Evolutionary conservation across 768 basidiomycete genomes (phyloP).

Genomic region (Naematelia encephala): DNA sequence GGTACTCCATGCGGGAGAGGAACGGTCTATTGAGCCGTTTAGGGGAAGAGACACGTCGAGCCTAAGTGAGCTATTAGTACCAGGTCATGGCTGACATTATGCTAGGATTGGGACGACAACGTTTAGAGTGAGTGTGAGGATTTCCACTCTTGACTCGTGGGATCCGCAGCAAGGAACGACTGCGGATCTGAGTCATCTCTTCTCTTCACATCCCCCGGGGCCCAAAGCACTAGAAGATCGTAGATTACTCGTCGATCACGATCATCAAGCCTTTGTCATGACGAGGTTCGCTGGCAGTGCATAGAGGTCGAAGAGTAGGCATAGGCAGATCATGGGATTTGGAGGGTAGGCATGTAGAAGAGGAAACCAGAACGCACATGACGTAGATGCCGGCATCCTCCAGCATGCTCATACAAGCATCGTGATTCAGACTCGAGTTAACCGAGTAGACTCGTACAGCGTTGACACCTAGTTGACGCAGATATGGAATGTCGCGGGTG

Average conservation of each 20-base stretch:
- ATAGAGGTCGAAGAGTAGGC: too few species aligned
- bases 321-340: too few species aligned
- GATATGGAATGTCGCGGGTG: constrained; percentile 71
- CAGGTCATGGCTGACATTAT: too few species aligned
- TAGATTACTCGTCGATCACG: too few species aligned
- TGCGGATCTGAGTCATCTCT: not conserved
- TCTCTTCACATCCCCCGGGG: too few species aligned
- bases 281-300: too few species aligned
- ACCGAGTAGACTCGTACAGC: constrained; percentile 83
- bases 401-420: constrained; percentile 75
- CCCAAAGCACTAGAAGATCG: too few species aligned
- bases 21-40: constrained; percentile 72
- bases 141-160: too few species aligned
- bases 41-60: constrained; percentile 80
- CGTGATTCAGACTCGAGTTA: constrained; percentile 76
- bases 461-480: constrained; percentile 74
- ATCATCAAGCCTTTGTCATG: too few species aligned
- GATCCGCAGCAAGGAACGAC: not conserved
- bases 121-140: too few species aligned
- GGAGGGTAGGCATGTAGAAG: not conserved
- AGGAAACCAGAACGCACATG: constrained; percentile 59
- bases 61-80: constrained; percentile 54
- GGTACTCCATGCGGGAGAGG: constrained; percentile 71
- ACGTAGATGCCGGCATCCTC: constrained; percentile 79
- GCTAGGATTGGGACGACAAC: too few species aligned